These are phyloP conservation scores for Tolypocladium amazonense DNA, from an alignment of 2,329 filamentous ascomycete genomes.

Conservation along the genomic window DNA sequence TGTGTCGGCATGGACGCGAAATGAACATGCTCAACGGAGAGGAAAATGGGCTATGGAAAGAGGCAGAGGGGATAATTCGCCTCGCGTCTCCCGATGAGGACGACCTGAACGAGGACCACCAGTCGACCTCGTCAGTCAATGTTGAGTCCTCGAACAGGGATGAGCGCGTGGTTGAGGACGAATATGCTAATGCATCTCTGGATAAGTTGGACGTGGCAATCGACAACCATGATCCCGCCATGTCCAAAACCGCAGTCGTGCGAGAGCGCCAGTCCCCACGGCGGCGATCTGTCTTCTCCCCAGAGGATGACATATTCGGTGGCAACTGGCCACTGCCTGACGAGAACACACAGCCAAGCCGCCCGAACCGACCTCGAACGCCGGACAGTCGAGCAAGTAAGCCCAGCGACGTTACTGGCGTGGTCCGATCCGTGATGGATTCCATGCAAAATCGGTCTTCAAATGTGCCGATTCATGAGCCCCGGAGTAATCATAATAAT, in stretches of 20 bases:
- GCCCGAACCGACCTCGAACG: conserved; percentile 30
- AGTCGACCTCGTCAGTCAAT: conserved; percentile 26
- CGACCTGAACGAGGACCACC: conserved; percentile 24
- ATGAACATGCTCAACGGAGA: conserved; percentile 54
- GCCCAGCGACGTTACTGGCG: conserved; percentile 30
- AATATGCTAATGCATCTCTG: conserved; percentile 34
- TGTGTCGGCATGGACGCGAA: conserved; percentile 59
- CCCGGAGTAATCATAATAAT: conserved; percentile 23
- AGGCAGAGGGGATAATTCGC: conserved; percentile 79
- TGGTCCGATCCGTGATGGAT: conserved; percentile 52
- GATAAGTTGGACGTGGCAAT: conserved; percentile 32
- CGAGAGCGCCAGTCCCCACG: conserved; percentile 41
- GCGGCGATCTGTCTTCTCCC: conserved; percentile 52
- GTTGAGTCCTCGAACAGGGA: conserved; percentile 29
- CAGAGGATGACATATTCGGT: conserved; percentile 57
- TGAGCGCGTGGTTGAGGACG: conserved; percentile 34
- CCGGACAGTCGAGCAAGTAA: conserved; percentile 24
- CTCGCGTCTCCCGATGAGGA: conserved; percentile 63
- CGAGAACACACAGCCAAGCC: conserved; percentile 21
- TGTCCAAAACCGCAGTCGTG: conserved; percentile 40
- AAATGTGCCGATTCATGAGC: conserved; percentile 24
- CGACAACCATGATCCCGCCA: conserved; percentile 29
- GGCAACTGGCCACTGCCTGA: conserved; percentile 34
- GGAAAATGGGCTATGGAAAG: conserved; percentile 57
- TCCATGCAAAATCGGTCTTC: conserved; percentile 41